These are phyloP conservation scores for Ogataea parapolymorpha DNA, from an alignment of 805 yeast genomes.

Conservation along the genomic window DNA sequence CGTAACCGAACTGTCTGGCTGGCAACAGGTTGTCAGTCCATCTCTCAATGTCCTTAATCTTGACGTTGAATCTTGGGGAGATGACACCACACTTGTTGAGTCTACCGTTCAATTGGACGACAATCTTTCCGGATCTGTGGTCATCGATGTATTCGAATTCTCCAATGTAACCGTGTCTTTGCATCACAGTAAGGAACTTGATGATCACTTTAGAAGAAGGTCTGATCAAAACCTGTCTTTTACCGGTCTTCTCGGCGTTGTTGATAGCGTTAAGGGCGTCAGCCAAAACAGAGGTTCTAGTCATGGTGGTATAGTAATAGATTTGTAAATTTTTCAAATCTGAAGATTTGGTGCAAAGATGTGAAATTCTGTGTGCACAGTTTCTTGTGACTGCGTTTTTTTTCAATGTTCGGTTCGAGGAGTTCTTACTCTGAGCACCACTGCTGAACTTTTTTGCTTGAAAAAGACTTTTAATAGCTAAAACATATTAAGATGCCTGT, in stretches of 20 bases:
- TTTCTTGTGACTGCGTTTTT: slow-evolving; percentile 15
- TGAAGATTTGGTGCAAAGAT: slow-evolving; percentile 8
- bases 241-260: slow-evolving; percentile 99
- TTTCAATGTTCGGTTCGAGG: neutral
- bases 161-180: slow-evolving; percentile 97
- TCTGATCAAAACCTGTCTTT: slow-evolving; percentile 97
- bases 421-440: neutral
- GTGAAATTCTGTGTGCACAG: neutral
- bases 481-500: slow-evolving; percentile 23
- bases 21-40: slow-evolving; percentile 98
- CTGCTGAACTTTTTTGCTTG: slow-evolving; percentile 6
- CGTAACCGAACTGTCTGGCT: slow-evolving; percentile 98
- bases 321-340: slow-evolving; percentile 8
- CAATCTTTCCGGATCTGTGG: slow-evolving; percentile 98
- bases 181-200: slow-evolving; percentile 95
- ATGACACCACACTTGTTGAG: slow-evolving; percentile 98
- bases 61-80: slow-evolving; percentile 97
- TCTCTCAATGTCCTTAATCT: slow-evolving; percentile 92
- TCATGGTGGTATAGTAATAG: slow-evolving; percentile 51
- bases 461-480: slow-evolving; percentile 6
- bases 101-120: slow-evolving; percentile 95
- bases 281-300: slow-evolving; percentile 97
- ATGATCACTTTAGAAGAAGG: slow-evolving; percentile 98
- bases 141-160: slow-evolving; percentile 98
- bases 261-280: slow-evolving; percentile 97